These are phyloP conservation scores for Tolypocladium cylindrosporum DNA, from an alignment of 2,329 filamentous ascomycete genomes.

Conservation along the genomic window DNA sequence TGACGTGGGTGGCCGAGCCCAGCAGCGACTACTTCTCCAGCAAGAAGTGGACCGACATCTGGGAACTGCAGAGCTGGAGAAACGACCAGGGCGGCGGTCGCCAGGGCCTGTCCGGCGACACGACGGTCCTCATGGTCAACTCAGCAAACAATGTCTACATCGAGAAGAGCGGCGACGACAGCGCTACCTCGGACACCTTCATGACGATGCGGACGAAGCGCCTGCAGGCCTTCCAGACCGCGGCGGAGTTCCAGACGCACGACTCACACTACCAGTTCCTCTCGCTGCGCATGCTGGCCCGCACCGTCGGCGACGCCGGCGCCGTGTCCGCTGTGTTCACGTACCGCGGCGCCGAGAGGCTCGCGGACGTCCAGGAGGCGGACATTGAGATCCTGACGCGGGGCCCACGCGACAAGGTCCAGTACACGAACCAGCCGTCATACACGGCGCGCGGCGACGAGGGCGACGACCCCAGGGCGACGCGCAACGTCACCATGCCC, in stretches of 20 bases:
- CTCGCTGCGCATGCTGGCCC: conserved; percentile 38
- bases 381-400: conserved; percentile 43
- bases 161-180: conserved; percentile 27
- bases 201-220: conserved; percentile 38
- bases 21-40: conserved; percentile 30
- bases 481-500: conserved; percentile 36
- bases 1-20: conserved; percentile 15
- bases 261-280: conserved; percentile 16
- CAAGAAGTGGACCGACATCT: conserved; percentile 23
- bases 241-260: conserved; percentile 35
- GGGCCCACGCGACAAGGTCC: conserved; percentile 31
- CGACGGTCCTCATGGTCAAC: conserved; percentile 26
- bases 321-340: conserved; percentile 45
- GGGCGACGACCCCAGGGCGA: conserved; percentile 34
- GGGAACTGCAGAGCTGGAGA: conserved; percentile 30
- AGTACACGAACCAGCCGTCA: conserved; percentile 53
- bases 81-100: conserved; percentile 23
- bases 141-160: conserved; percentile 37
- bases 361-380: conserved; percentile 35
- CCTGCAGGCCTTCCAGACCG: conserved; percentile 31
- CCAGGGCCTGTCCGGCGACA: conserved; percentile 14
- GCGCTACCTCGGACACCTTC: conserved; percentile 26
- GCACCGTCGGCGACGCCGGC: conserved; percentile 35
- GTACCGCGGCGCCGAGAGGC: conserved; percentile 28
- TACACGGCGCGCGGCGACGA: conserved; percentile 28